Base-by-base conservation (phyloP, 345 rosid species). In the Viola odorata region DNA sequence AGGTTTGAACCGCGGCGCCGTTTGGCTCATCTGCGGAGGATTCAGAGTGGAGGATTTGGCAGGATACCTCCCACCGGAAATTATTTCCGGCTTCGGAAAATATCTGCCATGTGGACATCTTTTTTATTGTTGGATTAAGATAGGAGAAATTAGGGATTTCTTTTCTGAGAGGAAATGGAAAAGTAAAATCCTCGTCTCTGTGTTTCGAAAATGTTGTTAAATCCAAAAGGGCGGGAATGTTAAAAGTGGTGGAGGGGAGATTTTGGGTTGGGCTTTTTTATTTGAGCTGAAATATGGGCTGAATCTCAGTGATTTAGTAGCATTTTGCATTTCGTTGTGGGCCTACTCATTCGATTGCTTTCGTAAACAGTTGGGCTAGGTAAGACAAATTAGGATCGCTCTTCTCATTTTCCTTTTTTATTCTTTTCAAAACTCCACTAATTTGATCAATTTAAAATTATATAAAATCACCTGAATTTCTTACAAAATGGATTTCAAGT, bases 81-180 rank as follows among this genome's bases (percentile, higher is more conserved):
- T 67, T 60, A 37, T 70, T 76, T 45, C 77, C 79, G 58, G 80
- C 62, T 68, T 79, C 84, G 68, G 89, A 54, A 70, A 72, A 71
- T 3, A 86, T 66, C 60, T 79, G 73, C 96, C 96, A 88, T 72
- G 90, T 70, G 41, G 96, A 84, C 98, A 92, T 92, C 32, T 23
- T 23, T 23, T 66, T 64, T 17, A 68, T 67, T 10, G 3, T 49
- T 7, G 60, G 41, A 3, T 12, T 38, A 2, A 6, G 41, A n/a
- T n/a, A n/a, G 4, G 36, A 0, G 7, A 57, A 36, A 37, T 38
- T 50, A 12, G 64, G 59, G 62, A 37, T 12, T 49, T 37, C 49
- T 12, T 8, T 45, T 38, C 12, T 17, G 12, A 4, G 50, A 10
- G 39, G 36, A 37, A 37, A 37, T n/a, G 57, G 57, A 0, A 32